Base-by-base conservation (phyloP, 1,284 basidiomycete genomes). In the Fomitopsis palustris region DNA sequence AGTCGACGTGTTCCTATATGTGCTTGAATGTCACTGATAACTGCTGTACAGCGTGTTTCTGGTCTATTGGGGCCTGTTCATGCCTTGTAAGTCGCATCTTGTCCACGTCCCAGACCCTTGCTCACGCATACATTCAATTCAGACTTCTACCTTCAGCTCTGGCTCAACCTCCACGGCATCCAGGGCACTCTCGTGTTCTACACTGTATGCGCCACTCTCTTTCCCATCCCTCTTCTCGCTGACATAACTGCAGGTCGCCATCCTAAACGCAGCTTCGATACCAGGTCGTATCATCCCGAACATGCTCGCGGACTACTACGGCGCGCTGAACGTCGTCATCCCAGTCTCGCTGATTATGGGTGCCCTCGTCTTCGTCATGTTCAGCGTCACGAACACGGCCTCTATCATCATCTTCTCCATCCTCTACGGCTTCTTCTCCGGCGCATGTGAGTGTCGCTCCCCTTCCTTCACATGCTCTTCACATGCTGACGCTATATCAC, bases 351-450 rank as follows among this genome's bases (percentile, higher is more conserved):
- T 69, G 42, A 58, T 63, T 49, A 61, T 58, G 38, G 63, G 62
- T 39, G 58, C 59, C 39, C 59, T 67, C 41, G 59, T 56, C 12
- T 62, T 67, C 47, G 65, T 63, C 60, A 72, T 80, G 52, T 76
- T 81, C 60, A 68, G 79, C 16, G 17, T 52, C 17, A 60, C 63
- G n/a, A 54, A 64, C 14, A 41, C 54, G 29, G 55, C 56, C 8
- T 61, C 76, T 12, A 70, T 87, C 45, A 74, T 81, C 61, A 57
- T 77, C 5, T 90, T 87, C 61, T 78, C 84, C 3, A 74, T 75
- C 0, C 38, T 80, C 0, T 90, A 85, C 62, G 87, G 87, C 0
- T 69, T 70, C 64, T 70, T 68, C 61, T 65, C 66, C 7, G 71
- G 71, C 17, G 67, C 67, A 25, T 55, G 58, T 55, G 27, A 25